Evolutionary conservation across 2,329 filamentous ascomycete genomes (phyloP).

Genomic region (Hypomyces rosellus): DNA sequence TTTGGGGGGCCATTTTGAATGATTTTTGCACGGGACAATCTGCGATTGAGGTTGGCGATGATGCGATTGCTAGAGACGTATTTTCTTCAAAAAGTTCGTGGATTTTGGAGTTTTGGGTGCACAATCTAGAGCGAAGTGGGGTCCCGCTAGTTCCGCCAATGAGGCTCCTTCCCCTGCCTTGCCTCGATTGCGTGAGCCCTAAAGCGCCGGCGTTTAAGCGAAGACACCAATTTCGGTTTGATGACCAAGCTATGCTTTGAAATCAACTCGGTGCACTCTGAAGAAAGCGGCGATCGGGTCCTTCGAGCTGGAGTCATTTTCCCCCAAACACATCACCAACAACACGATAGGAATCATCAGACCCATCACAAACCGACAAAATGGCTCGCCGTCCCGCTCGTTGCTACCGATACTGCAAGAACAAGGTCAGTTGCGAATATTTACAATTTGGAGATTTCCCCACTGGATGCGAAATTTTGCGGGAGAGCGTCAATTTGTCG

Average conservation of each 20-base stretch:
- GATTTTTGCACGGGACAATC: conserved; percentile 27
- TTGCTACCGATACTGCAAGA: conserved; percentile 99
- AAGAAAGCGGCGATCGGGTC: conserved; percentile 23
- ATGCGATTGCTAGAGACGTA: conserved; percentile 22
- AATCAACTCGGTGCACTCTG: conserved; percentile 39
- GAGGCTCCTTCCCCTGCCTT: conserved; percentile 3
- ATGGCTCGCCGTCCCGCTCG: conserved; percentile 99
- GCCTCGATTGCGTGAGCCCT: conserved; percentile 24
- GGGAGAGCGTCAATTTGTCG: background rate
- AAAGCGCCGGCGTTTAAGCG: conserved; percentile 35
- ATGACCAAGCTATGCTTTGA: conserved; percentile 43
- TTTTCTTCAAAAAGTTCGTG: conserved; percentile 19
- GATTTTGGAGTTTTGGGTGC: conserved; percentile 13
- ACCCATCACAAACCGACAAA: conserved; percentile 59
- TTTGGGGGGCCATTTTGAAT: conserved; percentile 60
- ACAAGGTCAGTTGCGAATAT: conserved; percentile 68
- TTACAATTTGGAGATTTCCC: background rate
- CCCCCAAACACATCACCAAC: conserved; percentile 31
- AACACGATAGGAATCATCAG: conserved; percentile 26
- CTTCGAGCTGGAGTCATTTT: conserved; percentile 23
- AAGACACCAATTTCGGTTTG: conserved; percentile 22
- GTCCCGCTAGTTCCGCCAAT: conserved; percentile 24
- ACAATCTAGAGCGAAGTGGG: conserved; percentile 14
- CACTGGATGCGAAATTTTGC: conserved; percentile 10
- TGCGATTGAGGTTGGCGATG: conserved; percentile 26